Percentiles rank a stretch among this genome's conserved stretches.
Conservation (phyloP, 306 rosid species). For the Acacia melanoxylon region DNA sequence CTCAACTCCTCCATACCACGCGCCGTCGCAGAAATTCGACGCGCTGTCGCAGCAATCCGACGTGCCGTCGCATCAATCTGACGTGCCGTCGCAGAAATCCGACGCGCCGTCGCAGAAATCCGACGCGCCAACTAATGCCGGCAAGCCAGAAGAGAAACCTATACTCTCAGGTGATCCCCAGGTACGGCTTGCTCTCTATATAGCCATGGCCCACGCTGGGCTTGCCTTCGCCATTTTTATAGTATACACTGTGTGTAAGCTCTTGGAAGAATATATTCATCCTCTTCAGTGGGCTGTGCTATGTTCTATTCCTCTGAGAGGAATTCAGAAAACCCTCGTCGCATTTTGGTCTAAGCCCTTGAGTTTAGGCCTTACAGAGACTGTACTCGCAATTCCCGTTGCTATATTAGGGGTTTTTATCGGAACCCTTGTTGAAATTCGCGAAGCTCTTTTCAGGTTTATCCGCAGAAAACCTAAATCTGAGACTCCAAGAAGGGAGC, state of each 20-base stretch:
- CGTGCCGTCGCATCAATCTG: neutral
- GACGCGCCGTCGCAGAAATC: conserved; percentile 13
- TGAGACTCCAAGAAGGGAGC: conserved; percentile 26
- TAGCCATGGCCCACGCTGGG: conserved; percentile 96
- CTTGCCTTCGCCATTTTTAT: conserved; percentile 75
- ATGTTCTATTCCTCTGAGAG: conserved; percentile 86
- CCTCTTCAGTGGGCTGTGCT: conserved; percentile 95
- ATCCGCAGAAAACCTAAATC: conserved; percentile 58
- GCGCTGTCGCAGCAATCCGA: neutral
- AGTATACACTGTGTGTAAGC: conserved; percentile 63
- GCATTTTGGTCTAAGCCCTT: conserved; percentile 83
- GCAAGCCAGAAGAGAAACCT: conserved; percentile 43
- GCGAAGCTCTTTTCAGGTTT: conserved; percentile 49
- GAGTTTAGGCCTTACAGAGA: conserved; percentile 75
- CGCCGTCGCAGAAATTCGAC: conserved; percentile 24
- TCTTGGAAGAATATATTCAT: conserved; percentile 72
- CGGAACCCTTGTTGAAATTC: conserved; percentile 79
- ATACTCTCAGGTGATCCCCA: conserved; percentile 76
- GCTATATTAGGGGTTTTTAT: conserved; percentile 67
- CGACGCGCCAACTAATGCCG: conserved; percentile 1
- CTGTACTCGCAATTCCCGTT: conserved; percentile 75
- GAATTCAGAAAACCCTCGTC: conserved; percentile 72
- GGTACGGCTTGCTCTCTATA: conserved; percentile 81
- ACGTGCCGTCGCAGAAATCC: conserved; percentile 8
- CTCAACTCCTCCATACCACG: conserved; percentile 31